Evolutionary conservation across 1,284 basidiomycete species (phyloP).

Genomic region (Austroboletus niveus): DNA sequence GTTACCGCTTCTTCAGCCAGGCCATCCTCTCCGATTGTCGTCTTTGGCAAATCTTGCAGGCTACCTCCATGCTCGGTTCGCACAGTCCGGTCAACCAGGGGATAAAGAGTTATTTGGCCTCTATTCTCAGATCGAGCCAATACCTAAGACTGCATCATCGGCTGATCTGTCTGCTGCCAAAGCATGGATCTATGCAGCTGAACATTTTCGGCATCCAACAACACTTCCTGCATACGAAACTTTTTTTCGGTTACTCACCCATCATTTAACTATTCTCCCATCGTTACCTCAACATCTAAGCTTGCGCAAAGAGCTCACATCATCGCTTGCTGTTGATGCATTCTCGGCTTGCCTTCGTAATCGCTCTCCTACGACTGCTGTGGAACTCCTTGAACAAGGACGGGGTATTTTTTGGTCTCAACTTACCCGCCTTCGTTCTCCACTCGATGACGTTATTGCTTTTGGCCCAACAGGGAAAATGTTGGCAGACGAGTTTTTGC

Average conservation of each 20-base stretch:
- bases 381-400: neutral
- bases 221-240: neutral
- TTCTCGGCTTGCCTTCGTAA: neutral
- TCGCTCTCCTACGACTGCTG: neutral
- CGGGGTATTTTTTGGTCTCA: neutral
- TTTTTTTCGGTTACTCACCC: neutral
- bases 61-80: neutral
- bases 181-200: neutral
- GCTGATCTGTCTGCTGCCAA: neutral
- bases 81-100: neutral
- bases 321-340: neutral
- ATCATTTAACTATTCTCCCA: neutral
- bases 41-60: neutral
- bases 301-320: neutral
- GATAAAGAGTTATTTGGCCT: neutral
- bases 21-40: neutral
- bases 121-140: neutral
- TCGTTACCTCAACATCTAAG: neutral
- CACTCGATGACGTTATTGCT: neutral
- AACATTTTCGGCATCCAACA: neutral
- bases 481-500: neutral
- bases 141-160: neutral
- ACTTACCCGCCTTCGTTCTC: neutral
- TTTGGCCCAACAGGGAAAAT: neutral
- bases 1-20: no score